phyloP scores from a whole-genome alignment of 2,329 filamentous ascomycete species.

The Kalmusia sp. region DNA sequence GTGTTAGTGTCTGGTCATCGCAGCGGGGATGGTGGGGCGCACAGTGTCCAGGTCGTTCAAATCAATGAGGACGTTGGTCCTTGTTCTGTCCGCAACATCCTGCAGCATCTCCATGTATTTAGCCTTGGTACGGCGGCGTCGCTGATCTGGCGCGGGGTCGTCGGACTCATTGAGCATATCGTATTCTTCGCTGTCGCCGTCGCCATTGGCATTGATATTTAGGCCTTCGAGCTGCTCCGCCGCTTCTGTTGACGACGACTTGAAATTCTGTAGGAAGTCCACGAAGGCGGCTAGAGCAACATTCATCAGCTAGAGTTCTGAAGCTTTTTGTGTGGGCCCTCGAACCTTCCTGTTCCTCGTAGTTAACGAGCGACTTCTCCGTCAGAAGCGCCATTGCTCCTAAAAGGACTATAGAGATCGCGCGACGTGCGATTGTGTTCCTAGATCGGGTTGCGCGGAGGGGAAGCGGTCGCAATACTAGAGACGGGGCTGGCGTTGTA shows the following conservation, averaged over 20 bases:
- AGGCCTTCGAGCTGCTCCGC: conserved; percentile 84
- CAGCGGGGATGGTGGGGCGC: not conserved
- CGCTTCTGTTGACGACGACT: conserved; percentile 74
- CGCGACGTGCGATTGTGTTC: conserved; percentile 5
- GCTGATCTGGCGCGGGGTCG: conserved; percentile 57
- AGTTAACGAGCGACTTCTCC: conserved; percentile 81
- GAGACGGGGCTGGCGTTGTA: conserved; percentile 26
- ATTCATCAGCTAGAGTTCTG: conserved; percentile 42
- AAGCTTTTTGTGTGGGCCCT: conserved; percentile 27
- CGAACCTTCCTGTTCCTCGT: conserved; percentile 83
- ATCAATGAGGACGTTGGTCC: conserved; percentile 82
- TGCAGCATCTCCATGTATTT: conserved; percentile 93
- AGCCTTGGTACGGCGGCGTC: conserved; percentile 63
- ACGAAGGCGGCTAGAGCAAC: conserved; percentile 74
- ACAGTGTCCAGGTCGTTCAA: conserved; percentile 84
- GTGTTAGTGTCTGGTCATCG: conserved; percentile 20
- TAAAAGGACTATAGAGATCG: conserved; percentile 14
- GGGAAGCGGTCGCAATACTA: conserved; percentile 30
- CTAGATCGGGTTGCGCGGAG: conserved; percentile 21
- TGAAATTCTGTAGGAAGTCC: conserved; percentile 87
- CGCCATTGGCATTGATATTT: conserved; percentile 85
- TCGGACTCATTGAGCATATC: conserved; percentile 90
- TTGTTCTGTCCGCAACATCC: conserved; percentile 80
- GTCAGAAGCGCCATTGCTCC: conserved; percentile 82
- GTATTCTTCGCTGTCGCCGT: conserved; percentile 87